A percentile compares a stretch with the other conserved stretches of the same genome.
These are phyloP conservation scores for Aspergillus viridinutans DNA, from an alignment of 2,329 filamentous ascomycete genomes.

Conservation along the genomic window DNA sequence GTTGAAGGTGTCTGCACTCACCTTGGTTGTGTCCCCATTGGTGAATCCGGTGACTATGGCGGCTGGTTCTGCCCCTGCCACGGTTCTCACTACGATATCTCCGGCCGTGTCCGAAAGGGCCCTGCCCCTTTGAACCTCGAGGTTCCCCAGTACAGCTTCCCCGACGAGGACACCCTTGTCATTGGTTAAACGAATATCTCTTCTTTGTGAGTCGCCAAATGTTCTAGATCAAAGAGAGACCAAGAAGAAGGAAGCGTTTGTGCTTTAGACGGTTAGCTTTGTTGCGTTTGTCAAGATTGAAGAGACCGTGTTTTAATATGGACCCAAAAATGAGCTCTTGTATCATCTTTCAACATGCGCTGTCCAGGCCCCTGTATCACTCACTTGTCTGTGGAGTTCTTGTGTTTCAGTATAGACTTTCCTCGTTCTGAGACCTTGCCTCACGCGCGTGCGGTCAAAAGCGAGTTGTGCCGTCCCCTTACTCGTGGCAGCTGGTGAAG, in stretches of 20 bases:
- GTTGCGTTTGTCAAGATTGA: conserved; percentile 33
- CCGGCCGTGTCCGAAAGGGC: conserved; percentile 94
- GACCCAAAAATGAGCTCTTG: conserved; percentile 32
- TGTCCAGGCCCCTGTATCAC: conserved; percentile 15
- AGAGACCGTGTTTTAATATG: conserved; percentile 39
- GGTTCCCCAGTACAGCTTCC: conserved; percentile 88
- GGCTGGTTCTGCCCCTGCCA: conserved; percentile 99
- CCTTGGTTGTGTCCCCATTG: conserved; percentile 97
- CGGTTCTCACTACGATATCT: conserved; percentile 99
- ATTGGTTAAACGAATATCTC: conserved; percentile 69
- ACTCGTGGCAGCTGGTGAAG: conserved; percentile 3
- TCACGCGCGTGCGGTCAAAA: conserved; percentile 13
- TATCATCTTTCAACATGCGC: conserved; percentile 12
- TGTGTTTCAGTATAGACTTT: conserved; percentile 18
- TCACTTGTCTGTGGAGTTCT: conserved; percentile 6
- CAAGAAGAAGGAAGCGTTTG: conserved; percentile 15
- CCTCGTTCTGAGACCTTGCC: conserved; percentile 13
- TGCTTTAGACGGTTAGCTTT: conserved; percentile 32
- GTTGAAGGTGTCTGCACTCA: conserved; percentile 92
- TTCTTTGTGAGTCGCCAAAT: conserved; percentile 3
- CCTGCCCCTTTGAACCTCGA: conserved; percentile 97
- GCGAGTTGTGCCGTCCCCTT: background rate
- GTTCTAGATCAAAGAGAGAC: background rate
- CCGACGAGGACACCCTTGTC: conserved; percentile 79
- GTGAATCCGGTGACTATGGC: conserved; percentile 95